Percentiles rank a stretch among this genome's conserved stretches.
Conservation (phyloP, 2,329 filamentous ascomycete genomes). For the Penicillium sp. region DNA sequence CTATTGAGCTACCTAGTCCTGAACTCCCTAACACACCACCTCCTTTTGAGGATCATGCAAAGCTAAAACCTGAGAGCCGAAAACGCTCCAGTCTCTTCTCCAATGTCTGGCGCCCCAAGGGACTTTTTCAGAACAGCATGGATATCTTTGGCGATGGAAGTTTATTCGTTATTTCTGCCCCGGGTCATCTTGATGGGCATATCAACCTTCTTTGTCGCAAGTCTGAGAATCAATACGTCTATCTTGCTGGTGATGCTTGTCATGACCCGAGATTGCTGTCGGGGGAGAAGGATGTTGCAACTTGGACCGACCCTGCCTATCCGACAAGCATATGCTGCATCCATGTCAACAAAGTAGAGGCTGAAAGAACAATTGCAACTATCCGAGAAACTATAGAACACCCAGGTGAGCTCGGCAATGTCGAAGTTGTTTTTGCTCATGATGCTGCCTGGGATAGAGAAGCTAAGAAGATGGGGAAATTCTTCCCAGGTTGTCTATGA, state of each 20-base stretch:
- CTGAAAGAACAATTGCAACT: conserved; percentile 25
- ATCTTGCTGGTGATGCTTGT: conserved; percentile 36
- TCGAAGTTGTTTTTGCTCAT: conserved; percentile 37
- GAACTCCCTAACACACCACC: background rate
- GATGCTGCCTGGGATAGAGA: conserved; percentile 11
- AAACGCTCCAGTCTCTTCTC: background rate
- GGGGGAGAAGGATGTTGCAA: conserved; percentile 31
- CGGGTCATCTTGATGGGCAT: conserved; percentile 36
- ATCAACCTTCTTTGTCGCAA: conserved; percentile 33
- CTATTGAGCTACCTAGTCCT: conserved; percentile 21
- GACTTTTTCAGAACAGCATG: conserved; percentile 21
- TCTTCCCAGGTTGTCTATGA: background rate
- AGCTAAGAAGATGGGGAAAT: background rate
- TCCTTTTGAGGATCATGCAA: background rate
- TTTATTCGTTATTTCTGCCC: conserved; percentile 32
- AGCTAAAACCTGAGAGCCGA: background rate
- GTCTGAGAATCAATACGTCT: conserved; percentile 18
- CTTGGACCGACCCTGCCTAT: conserved; percentile 24
- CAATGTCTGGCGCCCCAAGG: conserved; percentile 18
- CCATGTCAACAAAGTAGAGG: conserved; percentile 25
- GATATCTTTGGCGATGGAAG: conserved; percentile 33
- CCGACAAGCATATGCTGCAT: conserved; percentile 30
- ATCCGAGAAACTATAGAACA: conserved; percentile 1
- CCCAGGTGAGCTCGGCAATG: conserved; percentile 18
- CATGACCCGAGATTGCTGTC: conserved; percentile 33